Conservation (phyloP, 495 filamentous ascomycete genomes). For the Niebla homalea region DNA sequence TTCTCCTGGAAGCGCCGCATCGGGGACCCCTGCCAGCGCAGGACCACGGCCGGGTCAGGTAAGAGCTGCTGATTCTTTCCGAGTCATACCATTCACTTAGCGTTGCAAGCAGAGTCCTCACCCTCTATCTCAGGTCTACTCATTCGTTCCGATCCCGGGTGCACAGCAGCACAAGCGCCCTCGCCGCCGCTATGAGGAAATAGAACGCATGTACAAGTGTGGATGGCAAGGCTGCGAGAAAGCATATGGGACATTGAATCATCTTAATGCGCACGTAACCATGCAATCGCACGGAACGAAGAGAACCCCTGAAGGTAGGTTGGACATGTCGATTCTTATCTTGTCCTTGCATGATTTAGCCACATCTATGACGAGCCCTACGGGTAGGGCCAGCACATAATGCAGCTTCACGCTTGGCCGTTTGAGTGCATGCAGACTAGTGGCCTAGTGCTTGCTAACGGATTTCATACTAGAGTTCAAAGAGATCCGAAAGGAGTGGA, state of each 20-base stretch:
- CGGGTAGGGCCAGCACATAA: neutral
- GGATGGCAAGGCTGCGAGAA: slow-evolving; percentile 98
- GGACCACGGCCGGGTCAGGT: slow-evolving; percentile 59
- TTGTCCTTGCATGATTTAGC: neutral
- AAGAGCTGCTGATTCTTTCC: slow-evolving; percentile 29
- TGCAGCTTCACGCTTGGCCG: neutral
- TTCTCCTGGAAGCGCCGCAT: slow-evolving; percentile 46
- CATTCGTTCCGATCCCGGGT: slow-evolving; percentile 94
- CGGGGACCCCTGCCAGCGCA: slow-evolving; percentile 46
- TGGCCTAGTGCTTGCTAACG: slow-evolving; percentile 13
- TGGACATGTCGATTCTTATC: neutral
- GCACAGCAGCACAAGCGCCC: slow-evolving; percentile 96
- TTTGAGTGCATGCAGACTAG: slow-evolving; percentile 2
- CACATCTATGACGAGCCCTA: neutral
- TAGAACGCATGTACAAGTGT: slow-evolving; percentile 99
- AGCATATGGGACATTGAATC: slow-evolving; percentile 92
- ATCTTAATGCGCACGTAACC: slow-evolving; percentile 92
- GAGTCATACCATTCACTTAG: slow-evolving; percentile 17
- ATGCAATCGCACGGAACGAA: slow-evolving; percentile 94
- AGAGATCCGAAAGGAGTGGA: slow-evolving; percentile 98
- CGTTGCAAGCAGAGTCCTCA: slow-evolving; percentile 26
- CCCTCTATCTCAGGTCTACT: slow-evolving; percentile 68
- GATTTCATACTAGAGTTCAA: slow-evolving; percentile 67
- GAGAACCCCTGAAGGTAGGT: slow-evolving; percentile 89
- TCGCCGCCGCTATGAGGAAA: slow-evolving; percentile 89